Evolutionary conservation across 768 basidiomycete species (phyloP), one percentile per base, ranked within the genome.

Genomic region (Russula ochroleuca): DNA sequence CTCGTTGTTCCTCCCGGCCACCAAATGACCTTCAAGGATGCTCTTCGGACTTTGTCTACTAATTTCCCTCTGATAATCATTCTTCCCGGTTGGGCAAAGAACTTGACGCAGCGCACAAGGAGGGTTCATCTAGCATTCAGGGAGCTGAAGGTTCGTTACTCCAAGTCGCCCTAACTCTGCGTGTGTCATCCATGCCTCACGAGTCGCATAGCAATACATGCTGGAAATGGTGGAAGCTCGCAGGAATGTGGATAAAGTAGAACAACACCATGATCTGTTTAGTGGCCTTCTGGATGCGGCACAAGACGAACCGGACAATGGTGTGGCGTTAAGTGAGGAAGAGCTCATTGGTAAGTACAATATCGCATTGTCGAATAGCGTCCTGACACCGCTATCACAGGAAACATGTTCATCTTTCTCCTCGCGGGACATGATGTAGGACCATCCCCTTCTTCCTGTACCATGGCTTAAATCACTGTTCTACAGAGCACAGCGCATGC

Each of bases 1-100:
- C 74, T 75, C 15, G 68, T 67, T 4, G 67, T 73, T 5, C 78
- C 81, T 4, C 66, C 74, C 1, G 79, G 80, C 5, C 81, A 85
- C 67, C 64, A 71, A 35, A 72, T 83, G 69, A 73, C 79, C 15
- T 83, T 82, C 73, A 80, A 79, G 62, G 73, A 80, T 40, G 78
- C 83, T 15, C 72, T 84, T 40, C 79, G 79, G 53, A 72, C 72
- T 17, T 76, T 80, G 14, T 74, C 80, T 1, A 70, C 67, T 6
- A 73, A 78, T 57, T 61, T 81, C 5, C 64, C 75, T 40, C 7
- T 76, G 38, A 78, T 77, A 56, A 52, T 81, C 1, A 50, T 76
- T 6, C 57, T 81, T 6, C 81, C 82, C 0, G 68, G 72, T 5
- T 77, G 77, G 75, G 75, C 74, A 6, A 72, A 78, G 67, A 71